A percentile compares a stretch with the other conserved stretches of the same genome.
Evolutionary conservation across 2,329 filamentous ascomycete genomes (phyloP).

Genomic region (Colletotrichum camelliae): DNA sequence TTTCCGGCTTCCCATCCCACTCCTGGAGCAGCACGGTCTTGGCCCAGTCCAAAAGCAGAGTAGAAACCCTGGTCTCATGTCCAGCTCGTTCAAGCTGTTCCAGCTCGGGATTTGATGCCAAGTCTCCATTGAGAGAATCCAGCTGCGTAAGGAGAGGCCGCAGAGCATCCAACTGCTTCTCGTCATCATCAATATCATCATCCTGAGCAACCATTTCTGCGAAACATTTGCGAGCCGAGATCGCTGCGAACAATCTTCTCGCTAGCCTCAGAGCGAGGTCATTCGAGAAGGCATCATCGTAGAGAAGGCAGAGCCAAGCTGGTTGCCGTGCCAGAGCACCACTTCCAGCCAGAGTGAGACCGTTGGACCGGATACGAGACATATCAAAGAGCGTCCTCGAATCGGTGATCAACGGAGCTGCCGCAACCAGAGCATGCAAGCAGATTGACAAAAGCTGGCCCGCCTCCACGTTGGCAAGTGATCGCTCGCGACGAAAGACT

Average conservation of each 20-base stretch:
- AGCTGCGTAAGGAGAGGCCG: slow-evolving; percentile 57
- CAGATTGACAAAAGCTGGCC: slow-evolving; percentile 64
- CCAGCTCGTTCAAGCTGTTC: slow-evolving; percentile 54
- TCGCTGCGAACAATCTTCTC: slow-evolving; percentile 61
- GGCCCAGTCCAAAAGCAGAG: slow-evolving; percentile 72
- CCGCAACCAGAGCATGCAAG: slow-evolving; percentile 66
- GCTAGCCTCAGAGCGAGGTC: slow-evolving; percentile 65
- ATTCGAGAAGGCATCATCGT: slow-evolving; percentile 68
- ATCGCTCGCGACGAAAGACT: slow-evolving; percentile 38
- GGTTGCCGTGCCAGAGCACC: slow-evolving; percentile 52
- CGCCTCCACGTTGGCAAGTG: slow-evolving; percentile 54
- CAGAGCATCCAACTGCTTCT: slow-evolving; percentile 47
- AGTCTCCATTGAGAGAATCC: slow-evolving; percentile 54
- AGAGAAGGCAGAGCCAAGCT: slow-evolving; percentile 58
- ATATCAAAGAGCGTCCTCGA: slow-evolving; percentile 59
- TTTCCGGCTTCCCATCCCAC: slow-evolving; percentile 79
- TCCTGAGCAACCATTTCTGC: slow-evolving; percentile 47
- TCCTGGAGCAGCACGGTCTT: slow-evolving; percentile 76
- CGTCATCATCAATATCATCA: slow-evolving; percentile 34
- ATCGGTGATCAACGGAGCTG: slow-evolving; percentile 56
- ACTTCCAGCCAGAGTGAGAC: slow-evolving; percentile 52
- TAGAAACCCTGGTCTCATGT: slow-evolving; percentile 63
- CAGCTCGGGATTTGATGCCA: slow-evolving; percentile 52
- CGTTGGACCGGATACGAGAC: slow-evolving; percentile 64
- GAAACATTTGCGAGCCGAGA: slow-evolving; percentile 58